A percentile compares a stretch with the other conserved stretches of the same genome.
Evolutionary conservation across 2,329 filamentous ascomycete genomes (phyloP).

Genomic region (Scolecobasidium constrictum): DNA sequence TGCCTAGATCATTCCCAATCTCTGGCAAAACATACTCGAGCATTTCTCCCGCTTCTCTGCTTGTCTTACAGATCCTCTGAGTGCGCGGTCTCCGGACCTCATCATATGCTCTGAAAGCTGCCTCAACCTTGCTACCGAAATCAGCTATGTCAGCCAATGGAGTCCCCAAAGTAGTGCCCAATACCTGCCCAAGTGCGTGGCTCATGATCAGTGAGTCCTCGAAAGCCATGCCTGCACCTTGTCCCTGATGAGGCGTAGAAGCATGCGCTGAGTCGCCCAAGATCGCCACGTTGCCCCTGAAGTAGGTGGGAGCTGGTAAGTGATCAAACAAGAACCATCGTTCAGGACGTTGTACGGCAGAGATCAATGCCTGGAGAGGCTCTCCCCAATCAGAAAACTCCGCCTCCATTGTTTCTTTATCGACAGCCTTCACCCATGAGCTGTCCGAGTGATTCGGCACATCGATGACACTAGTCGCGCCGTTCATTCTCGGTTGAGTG

Average conservation of each 20-base stretch:
- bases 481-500: too few relatives aligned
- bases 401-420: conserved; percentile 26
- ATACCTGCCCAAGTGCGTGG: conserved; percentile 7
- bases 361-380: conserved; percentile 24
- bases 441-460: neutral
- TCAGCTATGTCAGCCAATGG: conserved; percentile 7
- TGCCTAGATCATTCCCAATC: conserved; percentile 12
- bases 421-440: conserved; percentile 28
- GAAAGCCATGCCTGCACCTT: conserved; percentile 27
- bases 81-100: conserved; percentile 4
- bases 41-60: conserved; percentile 3
- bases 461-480: too few relatives aligned
- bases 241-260: conserved; percentile 25
- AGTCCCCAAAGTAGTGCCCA: too few relatives aligned
- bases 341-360: conserved; percentile 33
- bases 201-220: conserved; percentile 20
- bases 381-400: conserved; percentile 34
- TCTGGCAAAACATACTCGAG: neutral
- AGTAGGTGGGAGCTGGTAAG: conserved; percentile 24
- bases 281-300: conserved; percentile 18
- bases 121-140: too few relatives aligned
- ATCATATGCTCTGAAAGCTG: conserved; percentile 5
- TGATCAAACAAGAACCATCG: conserved; percentile 25
- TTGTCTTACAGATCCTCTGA: conserved; percentile 1
- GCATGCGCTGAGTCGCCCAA: conserved; percentile 30